Evolutionary conservation across 768 basidiomycete species (phyloP).

Genomic region (Tulasnella sp.): DNA sequence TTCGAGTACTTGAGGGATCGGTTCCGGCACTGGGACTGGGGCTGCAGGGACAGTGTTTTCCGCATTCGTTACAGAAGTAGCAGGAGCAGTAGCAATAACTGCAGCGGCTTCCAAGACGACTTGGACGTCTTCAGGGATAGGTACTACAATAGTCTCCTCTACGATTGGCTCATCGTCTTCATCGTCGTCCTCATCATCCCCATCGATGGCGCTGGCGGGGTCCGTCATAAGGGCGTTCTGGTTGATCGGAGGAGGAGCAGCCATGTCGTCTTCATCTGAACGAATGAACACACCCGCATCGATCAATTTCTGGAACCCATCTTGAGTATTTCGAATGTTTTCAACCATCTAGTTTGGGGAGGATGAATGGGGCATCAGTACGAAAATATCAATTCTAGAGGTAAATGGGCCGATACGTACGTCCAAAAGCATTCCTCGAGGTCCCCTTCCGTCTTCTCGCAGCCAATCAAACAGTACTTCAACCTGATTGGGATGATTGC

Average conservation of each 20-base stretch:
- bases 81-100: background rate
- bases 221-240: background rate
- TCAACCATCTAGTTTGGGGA: slow-evolving; percentile 12
- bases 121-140: background rate
- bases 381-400: background rate
- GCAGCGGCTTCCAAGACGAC: background rate
- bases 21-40: background rate
- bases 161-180: background rate
- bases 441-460: slow-evolving; percentile 47
- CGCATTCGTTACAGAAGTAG: background rate
- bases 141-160: background rate
- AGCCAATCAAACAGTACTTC: slow-evolving; percentile 79
- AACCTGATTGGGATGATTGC: no score
- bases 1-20: background rate
- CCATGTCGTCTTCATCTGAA: slow-evolving; percentile 4
- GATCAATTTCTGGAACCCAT: slow-evolving; percentile 15
- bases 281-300: slow-evolving; percentile 13
- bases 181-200: background rate
- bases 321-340: background rate
- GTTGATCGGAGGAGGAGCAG: slow-evolving; percentile 4
- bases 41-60: background rate
- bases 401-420: slow-evolving; percentile 30
- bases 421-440: slow-evolving; percentile 67
- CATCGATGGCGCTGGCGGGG: background rate
- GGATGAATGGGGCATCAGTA: background rate